phyloP scores from a whole-genome alignment of 768 basidiomycete species.

The Sutorius australiensis region DNA sequence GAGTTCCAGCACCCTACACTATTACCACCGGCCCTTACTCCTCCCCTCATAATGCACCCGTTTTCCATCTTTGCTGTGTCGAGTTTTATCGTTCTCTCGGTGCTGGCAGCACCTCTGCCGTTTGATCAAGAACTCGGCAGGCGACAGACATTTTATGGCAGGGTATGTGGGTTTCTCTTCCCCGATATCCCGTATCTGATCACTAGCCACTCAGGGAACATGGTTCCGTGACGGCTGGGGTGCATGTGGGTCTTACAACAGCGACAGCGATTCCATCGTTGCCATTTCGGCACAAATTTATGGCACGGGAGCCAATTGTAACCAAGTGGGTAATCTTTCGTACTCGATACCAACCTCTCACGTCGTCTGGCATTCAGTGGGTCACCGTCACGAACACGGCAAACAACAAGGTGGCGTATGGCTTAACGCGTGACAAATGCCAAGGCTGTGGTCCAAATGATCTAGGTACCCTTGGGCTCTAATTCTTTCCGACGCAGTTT shows the following conservation, averaged over 20 bases:
- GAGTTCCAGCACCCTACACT: neutral
- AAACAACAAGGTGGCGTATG: constrained; percentile 49
- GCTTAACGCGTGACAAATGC: constrained; percentile 56
- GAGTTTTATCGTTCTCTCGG: constrained; percentile 40
- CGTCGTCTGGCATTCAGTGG: constrained; percentile 38
- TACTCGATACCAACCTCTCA: constrained; percentile 7
- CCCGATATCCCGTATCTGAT: constrained; percentile 1
- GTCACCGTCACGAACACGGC: constrained; percentile 57
- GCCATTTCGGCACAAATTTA: constrained; percentile 58
- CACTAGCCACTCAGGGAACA: constrained; percentile 48
- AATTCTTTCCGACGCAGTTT: neutral
- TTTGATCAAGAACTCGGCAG: constrained; percentile 39
- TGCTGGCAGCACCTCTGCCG: constrained; percentile 38
- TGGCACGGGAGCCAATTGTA: constrained; percentile 53
- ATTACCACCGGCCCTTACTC: neutral
- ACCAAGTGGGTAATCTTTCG: constrained; percentile 43
- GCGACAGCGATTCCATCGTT: constrained; percentile 50
- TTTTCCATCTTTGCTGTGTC: constrained; percentile 34
- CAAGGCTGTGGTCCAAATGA: constrained; percentile 47
- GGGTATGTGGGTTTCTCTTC: constrained; percentile 38
- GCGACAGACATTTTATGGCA: constrained; percentile 45
- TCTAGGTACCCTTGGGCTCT: constrained; percentile 45
- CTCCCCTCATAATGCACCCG: constrained; percentile 16
- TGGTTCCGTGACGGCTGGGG: constrained; percentile 60
- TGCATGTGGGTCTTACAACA: constrained; percentile 58